Conservation (phyloP, 768 basidiomycete genomes). For the Xerocomellus chrysenteron region DNA sequence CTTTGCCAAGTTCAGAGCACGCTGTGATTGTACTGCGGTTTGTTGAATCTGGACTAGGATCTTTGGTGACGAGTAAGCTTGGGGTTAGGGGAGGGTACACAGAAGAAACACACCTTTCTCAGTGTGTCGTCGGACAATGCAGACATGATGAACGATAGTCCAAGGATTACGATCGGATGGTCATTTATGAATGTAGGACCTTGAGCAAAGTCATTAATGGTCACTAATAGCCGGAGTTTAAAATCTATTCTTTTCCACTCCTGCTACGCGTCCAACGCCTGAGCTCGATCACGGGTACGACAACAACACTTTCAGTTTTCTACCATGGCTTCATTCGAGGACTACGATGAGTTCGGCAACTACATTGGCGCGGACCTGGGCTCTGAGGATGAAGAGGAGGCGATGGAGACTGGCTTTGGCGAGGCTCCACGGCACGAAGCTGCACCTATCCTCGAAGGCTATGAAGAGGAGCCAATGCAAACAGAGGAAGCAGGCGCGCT, state of each 20-base stretch:
- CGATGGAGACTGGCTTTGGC: conserved; percentile 51
- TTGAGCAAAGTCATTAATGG: neutral
- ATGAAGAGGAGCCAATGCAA: conserved; percentile 67
- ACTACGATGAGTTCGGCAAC: conserved; percentile 95
- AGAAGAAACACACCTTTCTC: conserved; percentile 54
- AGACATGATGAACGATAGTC: conserved; percentile 40
- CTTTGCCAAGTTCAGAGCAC: conserved; percentile 65
- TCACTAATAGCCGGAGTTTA: conserved; percentile 31
- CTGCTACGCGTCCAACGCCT: conserved; percentile 21
- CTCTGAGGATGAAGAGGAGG: conserved; percentile 67
- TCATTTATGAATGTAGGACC: conserved; percentile 9
- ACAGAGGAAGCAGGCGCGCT: conserved; percentile 60
- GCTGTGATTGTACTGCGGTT: conserved; percentile 83
- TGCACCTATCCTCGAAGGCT: conserved; percentile 74
- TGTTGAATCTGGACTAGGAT: conserved; percentile 92
- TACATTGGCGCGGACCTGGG: conserved; percentile 95
- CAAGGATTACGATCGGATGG: conserved; percentile 5
- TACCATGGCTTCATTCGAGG: conserved; percentile 61
- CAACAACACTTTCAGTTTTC: neutral
- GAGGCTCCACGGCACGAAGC: conserved; percentile 37
- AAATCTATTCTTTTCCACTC: conserved; percentile 27
- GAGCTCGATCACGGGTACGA: conserved; percentile 7
- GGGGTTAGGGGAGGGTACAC: neutral
- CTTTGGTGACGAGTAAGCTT: conserved; percentile 42
- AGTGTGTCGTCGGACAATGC: conserved; percentile 77